Conservation (phyloP, 2,329 filamentous ascomycete species). For the Pseudogymnoascus sp. region DNA sequence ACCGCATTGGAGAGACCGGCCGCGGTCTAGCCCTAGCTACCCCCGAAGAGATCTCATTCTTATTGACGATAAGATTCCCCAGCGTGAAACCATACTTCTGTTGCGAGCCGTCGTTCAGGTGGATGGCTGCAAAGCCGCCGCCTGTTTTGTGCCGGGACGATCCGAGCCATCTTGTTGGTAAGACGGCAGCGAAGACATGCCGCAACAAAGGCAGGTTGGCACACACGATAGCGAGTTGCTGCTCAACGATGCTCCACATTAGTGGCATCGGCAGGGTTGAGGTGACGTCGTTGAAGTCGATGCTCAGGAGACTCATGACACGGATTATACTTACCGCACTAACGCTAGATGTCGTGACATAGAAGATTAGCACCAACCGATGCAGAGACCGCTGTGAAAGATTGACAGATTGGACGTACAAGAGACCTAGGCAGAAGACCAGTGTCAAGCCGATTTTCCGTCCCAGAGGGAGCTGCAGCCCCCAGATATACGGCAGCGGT, state of each 20-base stretch:
- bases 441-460: conserved; percentile 31
- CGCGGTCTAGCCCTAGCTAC: neutral
- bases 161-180: neutral
- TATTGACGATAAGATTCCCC: neutral
- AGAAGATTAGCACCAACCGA: neutral
- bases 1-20: neutral
- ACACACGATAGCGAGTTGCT: conserved; percentile 33
- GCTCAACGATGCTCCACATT: conserved; percentile 32
- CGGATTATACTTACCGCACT: conserved; percentile 13
- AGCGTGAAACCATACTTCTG: neutral
- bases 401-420: conserved; percentile 20
- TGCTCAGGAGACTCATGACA: conserved; percentile 23
- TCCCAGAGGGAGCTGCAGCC: conserved; percentile 30
- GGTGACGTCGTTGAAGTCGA: conserved; percentile 20
- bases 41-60: neutral
- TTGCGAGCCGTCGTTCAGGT: neutral
- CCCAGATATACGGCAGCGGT: conserved; percentile 30
- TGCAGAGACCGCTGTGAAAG: neutral
- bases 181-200: conserved; percentile 1
- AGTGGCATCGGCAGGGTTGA: conserved; percentile 14
- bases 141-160: neutral
- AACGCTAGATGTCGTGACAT: neutral
- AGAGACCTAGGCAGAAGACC: conserved; percentile 32
- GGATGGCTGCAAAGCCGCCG: neutral
- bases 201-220: conserved; percentile 31